phyloP scores from a whole-genome alignment of 2,329 filamentous ascomycete genomes.

The Knufia petricola region DNA sequence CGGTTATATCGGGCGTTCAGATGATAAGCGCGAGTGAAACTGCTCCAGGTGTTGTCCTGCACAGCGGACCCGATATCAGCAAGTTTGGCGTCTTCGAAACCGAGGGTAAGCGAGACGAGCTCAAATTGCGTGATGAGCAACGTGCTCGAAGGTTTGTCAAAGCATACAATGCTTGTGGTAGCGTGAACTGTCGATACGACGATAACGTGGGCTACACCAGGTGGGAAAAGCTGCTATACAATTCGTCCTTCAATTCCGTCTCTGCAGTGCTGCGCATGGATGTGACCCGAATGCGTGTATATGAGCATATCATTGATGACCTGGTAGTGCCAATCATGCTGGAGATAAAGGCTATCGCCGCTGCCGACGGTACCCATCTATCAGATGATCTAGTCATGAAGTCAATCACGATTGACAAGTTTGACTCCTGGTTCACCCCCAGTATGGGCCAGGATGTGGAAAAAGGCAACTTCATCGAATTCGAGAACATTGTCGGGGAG shows the following conservation, averaged over 20 bases:
- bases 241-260: constrained; percentile 45
- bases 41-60: constrained; percentile 39
- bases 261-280: constrained; percentile 44
- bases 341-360: no score
- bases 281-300: constrained; percentile 41
- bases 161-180: constrained; percentile 20
- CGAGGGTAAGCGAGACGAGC: constrained; percentile 22
- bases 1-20: constrained; percentile 45
- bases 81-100: constrained; percentile 36
- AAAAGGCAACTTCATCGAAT: constrained; percentile 40
- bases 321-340: constrained; percentile 46
- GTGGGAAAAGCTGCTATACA: constrained; percentile 39
- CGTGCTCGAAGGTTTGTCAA: constrained; percentile 37
- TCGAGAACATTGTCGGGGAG: constrained; percentile 49
- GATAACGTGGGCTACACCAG: constrained; percentile 24
- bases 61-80: constrained; percentile 44
- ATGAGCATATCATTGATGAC: constrained; percentile 35
- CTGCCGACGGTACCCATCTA: no score
- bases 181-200: constrained; percentile 34
- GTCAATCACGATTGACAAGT: no score
- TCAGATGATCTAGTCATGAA: no score
- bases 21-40: constrained; percentile 45
- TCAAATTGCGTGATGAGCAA: no score
- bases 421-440: constrained; percentile 40
- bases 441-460: constrained; percentile 47